These are phyloP conservation scores for Neolentinus lepideus DNA, from an alignment of 1,284 basidiomycete genomes.

Conservation along the genomic window DNA sequence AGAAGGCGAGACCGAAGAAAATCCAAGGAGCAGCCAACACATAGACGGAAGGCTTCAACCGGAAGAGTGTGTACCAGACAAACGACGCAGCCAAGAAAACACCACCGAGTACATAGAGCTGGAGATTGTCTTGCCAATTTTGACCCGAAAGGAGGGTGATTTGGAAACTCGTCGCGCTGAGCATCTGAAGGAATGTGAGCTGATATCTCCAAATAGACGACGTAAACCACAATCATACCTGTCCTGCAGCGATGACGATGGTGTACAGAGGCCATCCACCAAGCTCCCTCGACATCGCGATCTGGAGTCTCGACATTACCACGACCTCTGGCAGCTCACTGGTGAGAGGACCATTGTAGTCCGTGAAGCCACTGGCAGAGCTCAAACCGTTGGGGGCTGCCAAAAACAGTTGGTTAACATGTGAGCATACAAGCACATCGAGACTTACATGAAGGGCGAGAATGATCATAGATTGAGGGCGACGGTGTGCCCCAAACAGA, in stretches of 20 bases:
- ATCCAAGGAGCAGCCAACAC: constrained; percentile 83
- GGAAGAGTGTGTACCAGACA: constrained; percentile 89
- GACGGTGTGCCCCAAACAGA: constrained; percentile 74
- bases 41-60: constrained; percentile 82
- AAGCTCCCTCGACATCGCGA: constrained; percentile 71
- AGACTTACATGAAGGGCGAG: constrained; percentile 66
- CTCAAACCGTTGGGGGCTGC: constrained; percentile 36
- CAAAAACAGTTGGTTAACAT: constrained; percentile 38
- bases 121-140: constrained; percentile 73
- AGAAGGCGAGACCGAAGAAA: constrained; percentile 85
- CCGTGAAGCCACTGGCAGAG: constrained; percentile 27
- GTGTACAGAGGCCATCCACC: constrained; percentile 87
- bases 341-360: constrained; percentile 33
- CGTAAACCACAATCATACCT: constrained; percentile 41
- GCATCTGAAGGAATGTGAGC: constrained; percentile 41
- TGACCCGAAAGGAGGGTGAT: constrained; percentile 82
- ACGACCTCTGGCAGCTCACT: constrained; percentile 35
- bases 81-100: constrained; percentile 81
- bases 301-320: constrained; percentile 76
- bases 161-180: constrained; percentile 90
- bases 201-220: constrained; percentile 7
- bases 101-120: constrained; percentile 85
- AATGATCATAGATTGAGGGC: constrained; percentile 55
- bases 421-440: constrained; percentile 4
- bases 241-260: constrained; percentile 80